These are phyloP conservation scores for Aegilops sharonensis DNA, from an alignment of 176 grass and related monocot species.

Conservation along the genomic window DNA sequence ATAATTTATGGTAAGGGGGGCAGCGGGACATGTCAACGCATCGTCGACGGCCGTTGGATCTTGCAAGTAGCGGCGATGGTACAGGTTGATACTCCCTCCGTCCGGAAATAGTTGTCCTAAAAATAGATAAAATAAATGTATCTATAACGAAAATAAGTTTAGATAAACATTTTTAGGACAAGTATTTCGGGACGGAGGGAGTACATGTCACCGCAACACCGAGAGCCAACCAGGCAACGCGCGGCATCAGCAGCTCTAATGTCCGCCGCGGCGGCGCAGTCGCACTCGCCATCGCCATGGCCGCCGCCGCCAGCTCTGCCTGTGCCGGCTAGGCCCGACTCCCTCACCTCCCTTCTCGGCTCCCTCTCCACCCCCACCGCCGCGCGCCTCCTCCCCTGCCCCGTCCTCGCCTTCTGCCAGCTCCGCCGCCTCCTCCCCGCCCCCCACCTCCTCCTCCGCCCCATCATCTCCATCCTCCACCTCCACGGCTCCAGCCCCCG, in stretches of 20 bases:
- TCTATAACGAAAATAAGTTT: no score
- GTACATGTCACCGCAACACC: no score
- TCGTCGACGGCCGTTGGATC: no score
- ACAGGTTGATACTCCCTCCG: no score
- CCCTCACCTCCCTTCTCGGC: slow-evolving; percentile 7
- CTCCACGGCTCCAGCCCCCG: slow-evolving; percentile 19
- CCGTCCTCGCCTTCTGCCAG: slow-evolving; percentile 40
- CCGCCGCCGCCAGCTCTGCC: background rate
- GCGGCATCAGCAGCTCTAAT: background rate
- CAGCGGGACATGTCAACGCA: no score
- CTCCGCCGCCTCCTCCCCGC: slow-evolving; percentile 38
- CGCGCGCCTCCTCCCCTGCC: slow-evolving; percentile 27
- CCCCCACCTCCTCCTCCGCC: slow-evolving; percentile 33
- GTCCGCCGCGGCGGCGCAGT: slow-evolving; percentile 17
- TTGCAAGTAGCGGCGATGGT: no score
- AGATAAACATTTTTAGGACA: no score
- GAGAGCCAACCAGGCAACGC: background rate
- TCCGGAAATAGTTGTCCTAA: no score
- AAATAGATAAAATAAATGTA: no score
- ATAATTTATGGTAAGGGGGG: no score
- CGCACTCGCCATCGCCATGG: background rate
- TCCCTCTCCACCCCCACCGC: slow-evolving; percentile 27
- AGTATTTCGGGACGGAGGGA: no score
- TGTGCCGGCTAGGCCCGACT: background rate
- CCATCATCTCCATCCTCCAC: slow-evolving; percentile 27